phyloP scores from a whole-genome alignment of 2,329 filamentous ascomycete species.

The Cladobotryum mycophilum region DNA sequence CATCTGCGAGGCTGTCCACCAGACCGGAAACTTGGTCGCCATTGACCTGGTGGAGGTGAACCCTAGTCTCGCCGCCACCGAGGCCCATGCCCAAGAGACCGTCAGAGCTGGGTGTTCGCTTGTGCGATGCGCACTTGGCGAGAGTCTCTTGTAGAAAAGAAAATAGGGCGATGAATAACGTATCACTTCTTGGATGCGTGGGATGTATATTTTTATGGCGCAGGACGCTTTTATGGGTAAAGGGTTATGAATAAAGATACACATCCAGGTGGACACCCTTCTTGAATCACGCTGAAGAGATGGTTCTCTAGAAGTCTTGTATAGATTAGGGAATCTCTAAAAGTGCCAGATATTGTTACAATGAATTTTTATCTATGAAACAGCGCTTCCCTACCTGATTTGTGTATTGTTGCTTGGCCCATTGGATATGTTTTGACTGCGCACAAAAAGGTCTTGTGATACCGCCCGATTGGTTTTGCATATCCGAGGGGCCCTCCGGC shows the following conservation, averaged over 20 bases:
- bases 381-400: too few species aligned
- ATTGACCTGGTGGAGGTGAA: constrained; percentile 82
- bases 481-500: too few species aligned
- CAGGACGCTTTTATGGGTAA: too few species aligned
- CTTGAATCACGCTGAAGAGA: background rate
- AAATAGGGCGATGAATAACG: background rate
- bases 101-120: constrained; percentile 86
- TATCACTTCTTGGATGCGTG: background rate
- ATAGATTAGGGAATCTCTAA: background rate
- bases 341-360: background rate
- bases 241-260: background rate
- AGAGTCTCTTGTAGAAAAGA: constrained; percentile 65
- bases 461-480: too few species aligned
- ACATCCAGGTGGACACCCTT: background rate
- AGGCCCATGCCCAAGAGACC: constrained; percentile 72
- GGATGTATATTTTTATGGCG: background rate
- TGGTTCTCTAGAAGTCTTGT: background rate
- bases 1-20: constrained; percentile 82
- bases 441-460: too few species aligned
- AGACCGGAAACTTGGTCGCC: constrained; percentile 70
- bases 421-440: background rate
- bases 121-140: constrained; percentile 84
- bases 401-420: background rate
- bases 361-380: background rate
- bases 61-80: constrained; percentile 58